Base-by-base conservation (phyloP, 306 rosid species). In the Cucurbita moschata region DNA sequence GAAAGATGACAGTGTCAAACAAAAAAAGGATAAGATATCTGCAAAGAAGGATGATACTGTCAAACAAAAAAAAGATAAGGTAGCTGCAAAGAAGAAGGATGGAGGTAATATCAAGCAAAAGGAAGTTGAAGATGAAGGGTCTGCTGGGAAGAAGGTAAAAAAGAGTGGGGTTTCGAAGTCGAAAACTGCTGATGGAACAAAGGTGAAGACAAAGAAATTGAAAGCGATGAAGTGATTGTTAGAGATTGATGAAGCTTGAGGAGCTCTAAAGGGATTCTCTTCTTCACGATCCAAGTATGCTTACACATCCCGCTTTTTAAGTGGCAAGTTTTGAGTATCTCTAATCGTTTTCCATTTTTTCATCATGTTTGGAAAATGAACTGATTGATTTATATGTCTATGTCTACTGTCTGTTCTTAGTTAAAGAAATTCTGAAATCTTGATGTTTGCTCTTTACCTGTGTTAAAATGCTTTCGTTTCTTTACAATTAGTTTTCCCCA, bases 271-370 rank as follows among this genome's bases (percentile, higher is more conserved):
- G 52, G 54, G 7, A 43, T 6, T 44, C 53, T 43, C 53, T 43
- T 65, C 53, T 40, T 40, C 71, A 14, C 42, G 70, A 64, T 10
- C 16, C 71, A n/a, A 40, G 71, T 65, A 44, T 19, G 72, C 26
- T 18, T 64, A 42, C 3, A 42, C 51, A 18, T 9, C 30, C 71
- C 51, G 7, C 37, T 40, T 64, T 40, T 40, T n/a, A 64, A 42
- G 30, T 64, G 35, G 13, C 72, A 43, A 65, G 5, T 65, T 65
- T 65, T 65, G 53, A 65, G 38, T 43, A 65, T 19, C 38, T 43
- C 54, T 43, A 18, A 65, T 65, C 71, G 19, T 42, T 65, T 65
- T 65, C 71, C 53, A 65, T 42, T 65, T 65, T 65, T 65, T 43
- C 37, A 42, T 43, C 23, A 18, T 16, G 53, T 42, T 43, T 44